Conservation (phyloP, 768 basidiomycete species). For the Mycena belliarum region DNA sequence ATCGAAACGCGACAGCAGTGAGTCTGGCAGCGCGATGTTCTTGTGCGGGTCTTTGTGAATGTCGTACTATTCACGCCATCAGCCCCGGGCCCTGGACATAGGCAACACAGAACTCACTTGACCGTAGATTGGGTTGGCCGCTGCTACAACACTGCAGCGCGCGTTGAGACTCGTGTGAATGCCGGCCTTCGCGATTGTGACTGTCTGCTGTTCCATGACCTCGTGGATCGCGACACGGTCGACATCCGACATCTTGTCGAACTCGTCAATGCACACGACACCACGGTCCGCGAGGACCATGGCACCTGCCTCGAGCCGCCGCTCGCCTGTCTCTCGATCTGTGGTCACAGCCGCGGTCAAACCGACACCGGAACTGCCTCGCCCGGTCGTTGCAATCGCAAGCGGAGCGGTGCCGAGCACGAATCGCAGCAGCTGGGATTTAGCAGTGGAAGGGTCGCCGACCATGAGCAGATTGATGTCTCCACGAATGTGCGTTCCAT, state of each 20-base stretch:
- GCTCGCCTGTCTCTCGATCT: conserved; percentile 96
- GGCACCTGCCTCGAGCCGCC: conserved; percentile 95
- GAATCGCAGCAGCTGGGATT: conserved; percentile 94
- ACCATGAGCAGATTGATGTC: conserved; percentile 99
- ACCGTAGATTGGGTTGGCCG: conserved; percentile 98
- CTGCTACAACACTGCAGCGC: conserved; percentile 95
- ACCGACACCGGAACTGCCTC: conserved; percentile 98
- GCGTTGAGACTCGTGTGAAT: conserved; percentile 99
- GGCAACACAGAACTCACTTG: conserved; percentile 56
- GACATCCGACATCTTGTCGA: conserved; percentile 99
- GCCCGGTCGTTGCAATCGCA: conserved; percentile 96
- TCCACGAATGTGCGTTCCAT: conserved; percentile 98
- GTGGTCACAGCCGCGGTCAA: conserved; percentile 97
- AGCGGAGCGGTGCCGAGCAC: conserved; percentile 94
- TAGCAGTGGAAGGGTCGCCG: conserved; percentile 98
- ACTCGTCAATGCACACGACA: conserved; percentile 99
- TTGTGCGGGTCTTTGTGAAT: conserved; percentile 99
- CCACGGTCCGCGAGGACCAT: conserved; percentile 99
- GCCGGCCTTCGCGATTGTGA: conserved; percentile 98
- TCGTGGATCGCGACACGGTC: conserved; percentile 99
- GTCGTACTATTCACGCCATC: conserved; percentile 64
- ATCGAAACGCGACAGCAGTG: conserved; percentile 97
- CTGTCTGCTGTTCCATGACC: conserved; percentile 99
- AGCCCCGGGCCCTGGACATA: background rate
- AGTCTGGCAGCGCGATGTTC: conserved; percentile 98